Percentiles rank a stretch among this genome's conserved stretches.
Conservation (phyloP, 2,329 filamentous ascomycete species). For the Daldinia eschscholtzii region DNA sequence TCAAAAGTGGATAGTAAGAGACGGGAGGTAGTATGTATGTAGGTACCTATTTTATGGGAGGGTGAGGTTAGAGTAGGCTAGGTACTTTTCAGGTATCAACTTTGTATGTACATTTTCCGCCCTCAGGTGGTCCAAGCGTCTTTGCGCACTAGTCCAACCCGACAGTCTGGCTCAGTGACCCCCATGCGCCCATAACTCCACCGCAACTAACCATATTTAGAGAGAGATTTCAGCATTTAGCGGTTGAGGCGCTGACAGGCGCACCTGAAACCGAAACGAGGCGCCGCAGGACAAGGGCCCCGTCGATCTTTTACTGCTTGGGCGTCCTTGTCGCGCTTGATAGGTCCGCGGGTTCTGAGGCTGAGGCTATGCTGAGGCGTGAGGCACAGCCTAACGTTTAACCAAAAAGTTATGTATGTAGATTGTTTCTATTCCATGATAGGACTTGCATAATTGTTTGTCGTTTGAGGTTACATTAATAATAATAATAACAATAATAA, state of each 20-base stretch:
- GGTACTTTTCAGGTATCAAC: background rate
- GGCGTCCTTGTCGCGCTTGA: background rate
- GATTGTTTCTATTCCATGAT: background rate
- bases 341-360: constrained; percentile 3
- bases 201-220: background rate
- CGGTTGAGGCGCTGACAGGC: background rate
- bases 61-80: background rate
- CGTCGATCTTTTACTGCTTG: constrained; percentile 1
- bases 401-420: background rate
- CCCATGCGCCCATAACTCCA: background rate
- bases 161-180: constrained; percentile 4
- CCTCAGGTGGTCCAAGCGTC: background rate
- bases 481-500: no score
- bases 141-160: background rate
- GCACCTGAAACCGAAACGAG: constrained; percentile 12
- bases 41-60: background rate
- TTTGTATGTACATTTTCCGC: background rate
- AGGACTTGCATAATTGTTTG: background rate
- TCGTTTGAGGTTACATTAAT: no score
- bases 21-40: no score
- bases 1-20: constrained; percentile 2
- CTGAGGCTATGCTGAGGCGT: constrained; percentile 10
- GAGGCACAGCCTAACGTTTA: background rate
- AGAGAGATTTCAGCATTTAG: background rate
- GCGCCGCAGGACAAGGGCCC: constrained; percentile 6